These are phyloP conservation scores for Sclerotinia minor DNA, from an alignment of 2,329 filamentous ascomycete genomes.

Conservation along the genomic window DNA sequence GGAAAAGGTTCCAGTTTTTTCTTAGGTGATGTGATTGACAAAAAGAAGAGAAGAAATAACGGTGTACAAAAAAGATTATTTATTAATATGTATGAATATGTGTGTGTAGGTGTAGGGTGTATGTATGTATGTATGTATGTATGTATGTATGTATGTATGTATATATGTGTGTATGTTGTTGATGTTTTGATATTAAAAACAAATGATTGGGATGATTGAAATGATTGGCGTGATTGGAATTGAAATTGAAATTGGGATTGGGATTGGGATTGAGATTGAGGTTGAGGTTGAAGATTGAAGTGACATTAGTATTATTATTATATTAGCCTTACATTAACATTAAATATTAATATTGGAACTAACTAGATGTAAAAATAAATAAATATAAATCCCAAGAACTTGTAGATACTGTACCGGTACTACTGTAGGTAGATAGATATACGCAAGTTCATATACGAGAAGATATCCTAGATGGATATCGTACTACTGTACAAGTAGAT, in stretches of 20 bases:
- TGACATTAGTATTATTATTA: too few species aligned
- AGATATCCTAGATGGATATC: too few species aligned
- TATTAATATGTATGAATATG: neutral
- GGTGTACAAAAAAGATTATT: conserved; percentile 1
- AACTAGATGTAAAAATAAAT: neutral
- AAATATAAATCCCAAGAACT: neutral
- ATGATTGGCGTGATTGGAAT: neutral
- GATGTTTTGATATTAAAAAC: neutral
- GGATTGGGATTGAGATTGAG: neutral
- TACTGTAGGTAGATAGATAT: too few species aligned
- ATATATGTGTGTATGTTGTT: neutral
- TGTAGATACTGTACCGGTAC: too few species aligned
- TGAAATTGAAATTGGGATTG: too few species aligned
- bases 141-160: neutral
- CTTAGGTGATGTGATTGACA: neutral
- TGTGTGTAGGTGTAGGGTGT: neutral
- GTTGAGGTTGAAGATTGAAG: neutral
- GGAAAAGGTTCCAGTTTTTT: conserved; percentile 18
- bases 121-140: too few species aligned
- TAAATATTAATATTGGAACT: neutral
- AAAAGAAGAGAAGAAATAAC: neutral
- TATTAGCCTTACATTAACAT: too few species aligned
- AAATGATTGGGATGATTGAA: neutral
- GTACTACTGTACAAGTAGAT: too few species aligned
- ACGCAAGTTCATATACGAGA: neutral